Conservation (phyloP, 1,139 yeast genomes). For the Diutina scorzettiae region DNA sequence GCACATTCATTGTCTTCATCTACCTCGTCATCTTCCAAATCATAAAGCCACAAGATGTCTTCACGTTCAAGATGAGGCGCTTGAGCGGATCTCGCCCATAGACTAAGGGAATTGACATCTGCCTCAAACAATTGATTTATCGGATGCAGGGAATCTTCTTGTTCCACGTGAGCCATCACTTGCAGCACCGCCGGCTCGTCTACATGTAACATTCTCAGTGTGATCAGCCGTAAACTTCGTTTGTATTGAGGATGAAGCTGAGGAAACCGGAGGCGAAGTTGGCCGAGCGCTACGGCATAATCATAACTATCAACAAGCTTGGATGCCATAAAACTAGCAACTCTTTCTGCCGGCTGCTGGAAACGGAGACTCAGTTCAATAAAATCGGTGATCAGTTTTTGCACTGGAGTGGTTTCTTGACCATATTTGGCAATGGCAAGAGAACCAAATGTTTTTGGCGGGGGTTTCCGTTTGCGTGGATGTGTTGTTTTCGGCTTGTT, state of each 20-base stretch:
- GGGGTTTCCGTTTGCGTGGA: not conserved
- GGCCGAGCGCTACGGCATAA: not conserved
- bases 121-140: not conserved
- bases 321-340: not conserved
- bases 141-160: not conserved
- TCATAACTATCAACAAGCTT: not conserved
- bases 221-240: slow-evolving; percentile 1
- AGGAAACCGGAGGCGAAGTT: slow-evolving; percentile 1
- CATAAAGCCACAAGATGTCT: slow-evolving; percentile 1
- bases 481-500: not conserved
- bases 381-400: slow-evolving; percentile 1
- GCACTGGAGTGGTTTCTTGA: not conserved
- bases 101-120: not conserved
- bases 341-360: not conserved
- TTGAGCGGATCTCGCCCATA: not conserved
- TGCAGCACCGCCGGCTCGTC: not conserved
- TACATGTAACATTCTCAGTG: not conserved
- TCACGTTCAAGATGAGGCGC: not conserved
- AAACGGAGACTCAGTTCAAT: slow-evolving; percentile 2
- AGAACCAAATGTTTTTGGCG: not conserved
- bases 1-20: not conserved
- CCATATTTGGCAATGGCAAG: not conserved
- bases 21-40: not conserved
- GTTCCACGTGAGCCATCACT: not conserved
- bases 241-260: slow-evolving; percentile 2